Conservation (phyloP, 805 yeast genomes). For the Blastobotrys peoriensis region DNA sequence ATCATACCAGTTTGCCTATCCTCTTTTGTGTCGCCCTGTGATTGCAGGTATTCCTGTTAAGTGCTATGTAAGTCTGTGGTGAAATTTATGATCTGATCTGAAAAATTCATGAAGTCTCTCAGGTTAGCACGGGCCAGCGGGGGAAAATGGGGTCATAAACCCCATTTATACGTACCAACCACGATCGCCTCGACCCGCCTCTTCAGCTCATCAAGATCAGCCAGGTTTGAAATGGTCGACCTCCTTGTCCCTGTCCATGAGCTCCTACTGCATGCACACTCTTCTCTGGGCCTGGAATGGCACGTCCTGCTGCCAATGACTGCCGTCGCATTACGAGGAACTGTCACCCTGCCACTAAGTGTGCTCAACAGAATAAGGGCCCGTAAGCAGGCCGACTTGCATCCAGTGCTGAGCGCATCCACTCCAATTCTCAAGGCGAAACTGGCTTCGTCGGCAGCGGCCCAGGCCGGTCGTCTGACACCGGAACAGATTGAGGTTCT, state of each 20-base stretch:
- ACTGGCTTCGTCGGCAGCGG: conserved; percentile 37
- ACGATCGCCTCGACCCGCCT: no score
- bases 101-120: no score
- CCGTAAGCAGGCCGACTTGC: conserved; percentile 61
- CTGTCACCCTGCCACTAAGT: conserved; percentile 73
- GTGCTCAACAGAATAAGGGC: conserved; percentile 62
- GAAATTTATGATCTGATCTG: no score
- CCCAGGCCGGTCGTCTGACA: conserved; percentile 38
- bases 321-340: conserved; percentile 58
- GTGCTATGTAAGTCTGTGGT: no score
- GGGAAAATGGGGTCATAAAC: no score
- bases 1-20: no score
- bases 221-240: conserved; percentile 12
- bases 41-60: no score
- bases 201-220: no score
- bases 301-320: conserved; percentile 68
- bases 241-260: conserved; percentile 18
- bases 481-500: conserved; percentile 74
- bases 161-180: no score
- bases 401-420: conserved; percentile 69
- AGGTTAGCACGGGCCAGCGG: no score
- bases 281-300: conserved; percentile 63
- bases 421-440: conserved; percentile 63
- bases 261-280: conserved; percentile 21
- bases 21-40: no score